These are phyloP conservation scores for Peronospora farinosa DNA, from an alignment of 352 stramenopile genomes.

Conservation along the genomic window DNA sequence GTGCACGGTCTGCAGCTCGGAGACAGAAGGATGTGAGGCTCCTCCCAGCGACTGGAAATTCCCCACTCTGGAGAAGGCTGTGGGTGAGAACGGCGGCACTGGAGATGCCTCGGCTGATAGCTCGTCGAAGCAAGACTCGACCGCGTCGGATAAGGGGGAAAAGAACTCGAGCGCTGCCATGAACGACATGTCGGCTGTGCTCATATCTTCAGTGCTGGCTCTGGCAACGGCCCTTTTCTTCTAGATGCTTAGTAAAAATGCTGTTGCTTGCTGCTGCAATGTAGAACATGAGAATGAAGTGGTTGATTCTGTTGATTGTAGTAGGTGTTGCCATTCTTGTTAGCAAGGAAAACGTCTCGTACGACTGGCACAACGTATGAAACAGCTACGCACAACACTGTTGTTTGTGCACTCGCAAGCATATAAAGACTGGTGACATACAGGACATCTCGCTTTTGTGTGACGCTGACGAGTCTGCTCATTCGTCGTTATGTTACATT, in stretches of 20 bases:
- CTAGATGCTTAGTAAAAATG: slow-evolving; percentile 17
- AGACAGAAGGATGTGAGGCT: slow-evolving; percentile 34
- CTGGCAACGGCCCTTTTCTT: slow-evolving; percentile 24
- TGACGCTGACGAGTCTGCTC: too few relatives aligned
- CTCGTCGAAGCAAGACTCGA: slow-evolving; percentile 23
- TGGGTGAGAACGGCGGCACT: slow-evolving; percentile 43
- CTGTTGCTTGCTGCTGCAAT: slow-evolving; percentile 4
- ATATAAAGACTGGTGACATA: too few relatives aligned
- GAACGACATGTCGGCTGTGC: slow-evolving; percentile 22
- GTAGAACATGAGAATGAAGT: slow-evolving; percentile 17
- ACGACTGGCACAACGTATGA: too few relatives aligned
- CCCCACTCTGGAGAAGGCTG: slow-evolving; percentile 41
- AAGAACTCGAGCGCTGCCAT: slow-evolving; percentile 9
- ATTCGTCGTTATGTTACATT: too few relatives aligned
- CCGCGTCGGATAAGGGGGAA: slow-evolving; percentile 17
- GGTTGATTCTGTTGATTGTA: slow-evolving; percentile 16
- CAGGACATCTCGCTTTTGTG: too few relatives aligned
- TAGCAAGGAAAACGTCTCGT: too few relatives aligned
- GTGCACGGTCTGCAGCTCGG: slow-evolving; percentile 54
- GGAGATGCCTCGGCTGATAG: slow-evolving; percentile 33
- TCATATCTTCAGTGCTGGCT: slow-evolving; percentile 28
- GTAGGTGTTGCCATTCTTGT: too few relatives aligned
- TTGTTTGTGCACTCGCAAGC: too few relatives aligned
- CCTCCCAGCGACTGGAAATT: slow-evolving; percentile 43
- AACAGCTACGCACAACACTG: too few relatives aligned